Evolutionary conservation across 176 grass and related monocot species (phyloP).

Genomic region (Dactylis glomerata): DNA sequence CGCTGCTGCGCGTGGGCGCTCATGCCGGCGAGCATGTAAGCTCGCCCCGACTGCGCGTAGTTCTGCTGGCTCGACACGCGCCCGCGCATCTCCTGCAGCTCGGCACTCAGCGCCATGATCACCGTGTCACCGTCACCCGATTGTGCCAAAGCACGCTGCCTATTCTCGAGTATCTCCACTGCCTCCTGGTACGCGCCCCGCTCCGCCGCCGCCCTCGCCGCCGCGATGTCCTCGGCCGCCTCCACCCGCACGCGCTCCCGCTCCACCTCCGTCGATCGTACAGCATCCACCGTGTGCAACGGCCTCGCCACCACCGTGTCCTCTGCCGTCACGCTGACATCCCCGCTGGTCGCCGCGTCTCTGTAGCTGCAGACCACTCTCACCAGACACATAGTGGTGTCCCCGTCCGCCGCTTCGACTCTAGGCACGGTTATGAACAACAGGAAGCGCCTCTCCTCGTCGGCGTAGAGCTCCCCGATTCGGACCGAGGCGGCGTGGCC

Average conservation of each 20-base stretch:
- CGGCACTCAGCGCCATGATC: background rate
- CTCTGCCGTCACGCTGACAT: background rate
- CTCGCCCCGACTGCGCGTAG: conserved; percentile 21
- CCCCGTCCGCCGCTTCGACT: background rate
- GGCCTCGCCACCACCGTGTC: too few species aligned
- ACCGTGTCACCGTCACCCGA: conserved; percentile 5
- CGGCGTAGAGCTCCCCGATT: too few species aligned
- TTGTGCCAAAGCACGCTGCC: background rate
- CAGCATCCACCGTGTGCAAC: background rate
- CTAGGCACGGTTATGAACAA: too few species aligned
- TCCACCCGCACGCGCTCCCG: conserved; percentile 29
- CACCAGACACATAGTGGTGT: conserved; percentile 15
- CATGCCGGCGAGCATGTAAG: conserved; percentile 34
- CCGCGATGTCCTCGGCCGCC: conserved; percentile 34
- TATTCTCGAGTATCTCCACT: conserved; percentile 28
- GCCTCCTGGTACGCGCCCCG: conserved; percentile 19
- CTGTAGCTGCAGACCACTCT: conserved; percentile 28
- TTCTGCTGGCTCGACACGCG: conserved; percentile 6
- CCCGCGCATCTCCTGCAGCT: conserved; percentile 17
- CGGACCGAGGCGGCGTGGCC: too few species aligned
- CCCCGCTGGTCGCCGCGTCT: conserved; percentile 20
- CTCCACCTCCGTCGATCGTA: conserved; percentile 30
- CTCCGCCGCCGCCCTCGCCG: conserved; percentile 30
- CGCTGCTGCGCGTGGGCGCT: conserved; percentile 36
- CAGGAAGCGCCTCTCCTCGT: too few species aligned